Evolutionary conservation across 1,139 yeast genomes (phyloP).

Genomic region (Magnusiomyces paraingens): DNA sequence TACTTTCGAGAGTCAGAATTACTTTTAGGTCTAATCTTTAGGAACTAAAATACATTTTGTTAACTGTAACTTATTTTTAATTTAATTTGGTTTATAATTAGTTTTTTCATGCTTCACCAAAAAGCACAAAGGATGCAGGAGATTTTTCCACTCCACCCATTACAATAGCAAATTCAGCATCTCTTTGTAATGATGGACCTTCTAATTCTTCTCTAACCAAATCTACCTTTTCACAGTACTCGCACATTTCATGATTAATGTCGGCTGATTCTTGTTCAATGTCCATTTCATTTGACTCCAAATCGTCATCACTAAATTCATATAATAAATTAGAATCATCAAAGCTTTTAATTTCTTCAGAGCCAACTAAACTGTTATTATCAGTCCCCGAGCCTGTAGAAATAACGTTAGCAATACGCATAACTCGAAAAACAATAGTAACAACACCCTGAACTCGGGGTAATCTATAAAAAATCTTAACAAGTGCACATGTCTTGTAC

Average conservation of each 20-base stretch:
- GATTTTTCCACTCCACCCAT: neutral
- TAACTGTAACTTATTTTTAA: too few species aligned
- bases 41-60: too few species aligned
- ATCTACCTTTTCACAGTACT: neutral
- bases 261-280: neutral
- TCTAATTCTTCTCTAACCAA: neutral
- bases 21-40: too few species aligned
- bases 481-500: neutral
- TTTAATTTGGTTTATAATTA: too few species aligned
- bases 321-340: neutral
- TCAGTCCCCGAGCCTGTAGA: neutral
- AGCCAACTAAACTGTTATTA: neutral
- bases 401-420: neutral
- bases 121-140: neutral
- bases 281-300: neutral
- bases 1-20: too few species aligned
- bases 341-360: neutral
- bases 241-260: neutral
- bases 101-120: too few species aligned
- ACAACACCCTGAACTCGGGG: neutral
- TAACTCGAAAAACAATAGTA: neutral
- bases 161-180: neutral
- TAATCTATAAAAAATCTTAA: neutral
- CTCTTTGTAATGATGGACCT: neutral
- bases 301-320: neutral